Percentiles rank a stretch among this genome's conserved stretches.
phyloP scores from a whole-genome alignment of 768 basidiomycete genomes.

The Mycena chlorophos region DNA sequence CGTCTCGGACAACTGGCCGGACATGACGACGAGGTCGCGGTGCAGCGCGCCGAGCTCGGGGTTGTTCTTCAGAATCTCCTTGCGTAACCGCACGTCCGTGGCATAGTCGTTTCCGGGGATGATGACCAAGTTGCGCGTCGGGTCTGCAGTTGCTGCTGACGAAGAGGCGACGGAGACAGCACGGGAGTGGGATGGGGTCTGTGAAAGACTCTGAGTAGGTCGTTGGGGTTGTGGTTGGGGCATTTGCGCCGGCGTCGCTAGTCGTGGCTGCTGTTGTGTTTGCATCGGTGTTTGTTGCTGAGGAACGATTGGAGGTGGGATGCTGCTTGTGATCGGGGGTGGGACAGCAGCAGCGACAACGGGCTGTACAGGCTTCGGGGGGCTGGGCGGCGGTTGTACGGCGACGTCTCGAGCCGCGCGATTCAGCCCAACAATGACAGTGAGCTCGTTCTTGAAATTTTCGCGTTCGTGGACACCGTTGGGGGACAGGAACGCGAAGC shows the following conservation, averaged over 20 bases:
- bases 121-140: conserved; percentile 36
- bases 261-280: too few relatives aligned
- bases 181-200: conserved; percentile 57
- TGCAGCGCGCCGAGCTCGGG: conserved; percentile 81
- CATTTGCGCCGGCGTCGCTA: too few relatives aligned
- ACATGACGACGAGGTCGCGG: conserved; percentile 77
- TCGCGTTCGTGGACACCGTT: conserved; percentile 74
- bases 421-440: conserved; percentile 75
- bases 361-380: conserved; percentile 27
- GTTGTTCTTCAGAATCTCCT: conserved; percentile 75
- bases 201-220: too few relatives aligned
- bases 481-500: conserved; percentile 78
- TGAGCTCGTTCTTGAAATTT: conserved; percentile 78
- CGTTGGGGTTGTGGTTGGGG: too few relatives aligned
- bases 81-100: conserved; percentile 71
- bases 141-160: conserved; percentile 18
- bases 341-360: conserved; percentile 25
- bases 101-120: conserved; percentile 59
- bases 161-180: conserved; percentile 55
- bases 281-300: conserved; percentile 34
- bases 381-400: conserved; percentile 31
- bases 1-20: conserved; percentile 80
- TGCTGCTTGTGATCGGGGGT: conserved; percentile 24
- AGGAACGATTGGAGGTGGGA: conserved; percentile 30
- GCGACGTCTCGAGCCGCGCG: conserved; percentile 43